Base-by-base conservation (phyloP, 129 eudicot species). In the Apium graveolens region DNA sequence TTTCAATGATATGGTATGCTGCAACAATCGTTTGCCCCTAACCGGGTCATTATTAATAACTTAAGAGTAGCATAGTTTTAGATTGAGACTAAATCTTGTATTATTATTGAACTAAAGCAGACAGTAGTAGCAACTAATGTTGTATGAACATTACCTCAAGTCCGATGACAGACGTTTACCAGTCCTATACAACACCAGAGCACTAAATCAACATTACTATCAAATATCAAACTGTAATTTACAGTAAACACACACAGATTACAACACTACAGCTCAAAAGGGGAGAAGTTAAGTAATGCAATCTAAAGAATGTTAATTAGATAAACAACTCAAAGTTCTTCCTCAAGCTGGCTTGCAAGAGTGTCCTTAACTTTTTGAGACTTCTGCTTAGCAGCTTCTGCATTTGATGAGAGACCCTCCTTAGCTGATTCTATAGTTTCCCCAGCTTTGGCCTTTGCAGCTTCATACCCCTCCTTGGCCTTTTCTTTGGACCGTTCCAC, bases 391-490 rank as follows among this genome's bases (percentile, higher is more conserved):
- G 86, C 90, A 42, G 90, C 86, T 35, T 84, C 87, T 2, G 66
- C 73, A 69, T 81, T 87, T 1, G 80, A 79, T 7, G 88, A 84
- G 1, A 89, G 29, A 20, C 75, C 86, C 2, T 89, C 89, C 72
- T 85, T 89, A 1, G 97, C 70, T 31, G 38, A 65, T 13, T 65
- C 70, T 29, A 65, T 13, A 26, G 38, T 65, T 29, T 65, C 38
- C 20, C 70, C 70, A 26, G 70, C 89, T 42, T 86, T 82, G 34
- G 53, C 29, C 82, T 86, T 85, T 0, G 86, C 84, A 0, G 87
- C 86, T 38, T 89, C 91, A 12, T 76, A 89, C n/a, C 91, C 97
- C 24, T 80, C 83, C 51, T 80, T 86, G 16, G 86, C 87, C 26
- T 81, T 86, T 76, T 86, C 88, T 34, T 78, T 74, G 0, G 85